Percentiles rank a stretch among this genome's conserved stretches.
phyloP scores from a whole-genome alignment of 768 basidiomycete genomes.

The Serpula lacrymans region DNA sequence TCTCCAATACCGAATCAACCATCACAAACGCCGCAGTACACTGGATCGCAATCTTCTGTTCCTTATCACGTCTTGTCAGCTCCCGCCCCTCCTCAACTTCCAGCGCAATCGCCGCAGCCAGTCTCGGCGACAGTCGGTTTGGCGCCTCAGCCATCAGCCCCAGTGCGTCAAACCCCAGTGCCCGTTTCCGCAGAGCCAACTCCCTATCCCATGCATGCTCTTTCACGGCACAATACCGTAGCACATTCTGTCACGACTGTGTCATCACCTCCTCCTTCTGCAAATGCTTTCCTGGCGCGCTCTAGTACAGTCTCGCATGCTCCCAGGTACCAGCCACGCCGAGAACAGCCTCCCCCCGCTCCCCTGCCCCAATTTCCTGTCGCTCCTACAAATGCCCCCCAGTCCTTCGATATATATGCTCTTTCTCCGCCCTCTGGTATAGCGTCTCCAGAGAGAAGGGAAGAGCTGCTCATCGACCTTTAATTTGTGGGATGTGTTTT shows the following conservation, averaged over 20 bases:
- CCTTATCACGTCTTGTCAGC: slow-evolving; percentile 17
- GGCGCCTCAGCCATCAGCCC: slow-evolving; percentile 3
- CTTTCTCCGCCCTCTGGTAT: slow-evolving; percentile 44
- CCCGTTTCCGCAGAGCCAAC: slow-evolving; percentile 22
- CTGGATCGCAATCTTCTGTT: slow-evolving; percentile 8
- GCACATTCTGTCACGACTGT: slow-evolving; percentile 13
- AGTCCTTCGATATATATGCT: slow-evolving; percentile 47
- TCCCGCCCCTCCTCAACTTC: slow-evolving; percentile 8
- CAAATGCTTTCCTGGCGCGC: slow-evolving; percentile 18
- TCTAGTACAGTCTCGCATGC: slow-evolving; percentile 25
- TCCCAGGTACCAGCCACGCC: slow-evolving; percentile 12
- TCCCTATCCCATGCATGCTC: slow-evolving; percentile 8
- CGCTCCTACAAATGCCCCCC: slow-evolving; percentile 58
- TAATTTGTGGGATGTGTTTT: too few species aligned
- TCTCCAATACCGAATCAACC: slow-evolving; percentile 14
- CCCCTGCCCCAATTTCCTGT: slow-evolving; percentile 60
- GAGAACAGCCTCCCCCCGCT: slow-evolving; percentile 20
- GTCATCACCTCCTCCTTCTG: slow-evolving; percentile 18
- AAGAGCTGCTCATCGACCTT: slow-evolving; percentile 48
- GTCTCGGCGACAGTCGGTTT: slow-evolving; percentile 14
- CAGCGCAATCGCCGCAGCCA: slow-evolving; percentile 16
- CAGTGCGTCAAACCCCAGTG: slow-evolving; percentile 14
- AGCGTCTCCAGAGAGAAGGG: slow-evolving; percentile 58
- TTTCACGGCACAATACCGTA: slow-evolving; percentile 20
- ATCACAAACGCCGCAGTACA: slow-evolving; percentile 3